Base-by-base conservation (phyloP, 1,139 yeast genomes). In the Arxiozyma slooffiae region DNA sequence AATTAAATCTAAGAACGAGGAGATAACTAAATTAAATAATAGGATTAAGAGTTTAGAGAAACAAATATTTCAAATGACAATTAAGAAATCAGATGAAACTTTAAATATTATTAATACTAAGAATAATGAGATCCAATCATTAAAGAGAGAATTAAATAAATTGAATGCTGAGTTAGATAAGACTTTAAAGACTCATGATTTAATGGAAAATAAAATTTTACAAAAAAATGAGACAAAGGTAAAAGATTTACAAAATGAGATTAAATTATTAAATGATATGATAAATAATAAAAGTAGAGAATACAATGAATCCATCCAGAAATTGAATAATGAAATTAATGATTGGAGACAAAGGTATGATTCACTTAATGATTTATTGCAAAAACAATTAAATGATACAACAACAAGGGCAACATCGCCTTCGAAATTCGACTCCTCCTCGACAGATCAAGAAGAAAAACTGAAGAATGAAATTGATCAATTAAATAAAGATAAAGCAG, bases 41-140 rank as follows among this genome's bases (percentile, higher is more conserved):
- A 40, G 24, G n/a, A 43, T 38, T 30, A 42, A 59, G 44, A 44
- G 54, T 43, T 38, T 55, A 50, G 49, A 59, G 54, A 49, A 48
- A 26, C 58, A 55, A 48, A 44, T 58, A 24, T 52, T 57, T 34
- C 55, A 54, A 30, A 52, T 48, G 34, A 50, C 57, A 8, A 53
- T 53, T 38, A 55, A 54, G 45, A 48, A 49, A 34, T 55, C 57
- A 44, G 62, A 55, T 45, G 53, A 44, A 46, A 55, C 48, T 16
- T 53, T 53, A 24, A 46, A 55, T 48, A 48, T 52, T 40, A 47
- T 53, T 39, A 46, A 58, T 47, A 56, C 60, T 34, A 54, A 61
- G 51, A 66, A 67, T 44, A 54, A 52, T 2, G 61, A 61, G 46
- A 53, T 67, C 30, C 46, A 41, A 11, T 17, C 45, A 21, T 39